These are phyloP conservation scores for Cryptococcus floricola DNA, from an alignment of 1,284 basidiomycete genomes.

Conservation along the genomic window DNA sequence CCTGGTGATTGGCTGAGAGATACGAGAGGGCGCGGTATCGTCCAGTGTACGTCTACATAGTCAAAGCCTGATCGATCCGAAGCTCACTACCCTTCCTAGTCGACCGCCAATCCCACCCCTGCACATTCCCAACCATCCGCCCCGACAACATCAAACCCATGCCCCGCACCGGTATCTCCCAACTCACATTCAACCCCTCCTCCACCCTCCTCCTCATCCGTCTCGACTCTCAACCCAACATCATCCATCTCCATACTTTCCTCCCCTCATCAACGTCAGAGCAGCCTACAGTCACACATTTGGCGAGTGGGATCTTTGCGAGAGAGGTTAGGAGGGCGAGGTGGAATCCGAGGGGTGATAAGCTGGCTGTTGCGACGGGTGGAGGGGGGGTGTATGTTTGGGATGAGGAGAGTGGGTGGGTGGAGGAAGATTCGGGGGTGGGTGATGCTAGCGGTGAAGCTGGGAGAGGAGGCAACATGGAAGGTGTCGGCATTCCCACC, in stretches of 20 bases:
- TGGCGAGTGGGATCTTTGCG: constrained; percentile 25
- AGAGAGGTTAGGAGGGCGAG: constrained; percentile 16
- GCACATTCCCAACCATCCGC: constrained; percentile 15
- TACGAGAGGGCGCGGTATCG: constrained; percentile 57
- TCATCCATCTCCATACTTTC: constrained; percentile 40
- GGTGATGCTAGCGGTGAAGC: constrained; percentile 3
- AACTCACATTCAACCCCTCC: constrained; percentile 72
- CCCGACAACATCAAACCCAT: constrained; percentile 16
- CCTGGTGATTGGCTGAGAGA: constrained; percentile 72
- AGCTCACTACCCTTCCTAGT: constrained; percentile 12
- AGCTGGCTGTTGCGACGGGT: constrained; percentile 20
- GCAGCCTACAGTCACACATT: constrained; percentile 23
- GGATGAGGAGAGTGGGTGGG: constrained; percentile 34
- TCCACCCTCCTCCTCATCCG: constrained; percentile 68
- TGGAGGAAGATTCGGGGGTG: constrained; percentile 14
- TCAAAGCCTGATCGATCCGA: background rate
- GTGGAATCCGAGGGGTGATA: constrained; percentile 20
- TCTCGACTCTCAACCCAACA: constrained; percentile 22
- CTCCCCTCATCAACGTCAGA: constrained; percentile 16
- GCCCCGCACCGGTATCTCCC: constrained; percentile 58
- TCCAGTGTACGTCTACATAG: constrained; percentile 59
- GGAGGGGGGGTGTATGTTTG: constrained; percentile 32
- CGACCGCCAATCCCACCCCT: constrained; percentile 13
- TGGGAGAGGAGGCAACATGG: constrained; percentile 30
- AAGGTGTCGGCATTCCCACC: constrained; percentile 36